Conservation (phyloP, 257 asterid genomes). For the Primulina huaijiensis region DNA sequence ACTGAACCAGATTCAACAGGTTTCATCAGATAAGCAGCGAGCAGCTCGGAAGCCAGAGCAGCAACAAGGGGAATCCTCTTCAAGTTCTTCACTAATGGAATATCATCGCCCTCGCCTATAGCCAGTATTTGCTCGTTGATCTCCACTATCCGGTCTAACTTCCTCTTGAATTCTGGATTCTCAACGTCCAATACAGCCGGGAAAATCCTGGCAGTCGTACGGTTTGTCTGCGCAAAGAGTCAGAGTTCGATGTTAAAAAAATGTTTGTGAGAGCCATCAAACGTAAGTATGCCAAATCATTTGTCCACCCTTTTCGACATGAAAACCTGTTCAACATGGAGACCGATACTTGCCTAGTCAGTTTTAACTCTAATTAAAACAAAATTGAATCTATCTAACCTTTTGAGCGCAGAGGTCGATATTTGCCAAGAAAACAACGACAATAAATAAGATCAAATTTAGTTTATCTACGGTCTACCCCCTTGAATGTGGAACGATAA, state of each 20-base stretch:
- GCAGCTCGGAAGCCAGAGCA: slow-evolving; percentile 74
- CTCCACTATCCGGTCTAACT: slow-evolving; percentile 87
- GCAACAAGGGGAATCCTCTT: slow-evolving; percentile 86
- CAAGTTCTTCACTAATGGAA: slow-evolving; percentile 74
- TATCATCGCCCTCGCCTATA: slow-evolving; percentile 62
- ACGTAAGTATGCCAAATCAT: neutral
- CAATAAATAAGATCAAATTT: neutral
- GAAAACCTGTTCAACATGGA: no score
- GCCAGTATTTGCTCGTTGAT: slow-evolving; percentile 65
- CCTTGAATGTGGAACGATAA: neutral
- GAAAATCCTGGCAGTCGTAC: slow-evolving; percentile 90
- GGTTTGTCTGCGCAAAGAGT: slow-evolving; percentile 59
- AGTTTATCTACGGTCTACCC: neutral
- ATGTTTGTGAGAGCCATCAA: neutral
- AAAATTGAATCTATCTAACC: no score
- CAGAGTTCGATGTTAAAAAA: neutral
- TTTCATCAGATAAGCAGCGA: slow-evolving; percentile 91
- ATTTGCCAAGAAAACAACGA: neutral
- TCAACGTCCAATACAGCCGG: slow-evolving; percentile 94
- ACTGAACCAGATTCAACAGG: slow-evolving; percentile 96
- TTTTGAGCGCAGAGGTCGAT: no score
- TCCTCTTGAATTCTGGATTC: slow-evolving; percentile 95
- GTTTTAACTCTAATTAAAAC: no score
- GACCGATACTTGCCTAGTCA: no score
- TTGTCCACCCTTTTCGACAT: neutral